phyloP scores from a whole-genome alignment of 2,329 filamentous ascomycete genomes.

The Diaporthe vexans region DNA sequence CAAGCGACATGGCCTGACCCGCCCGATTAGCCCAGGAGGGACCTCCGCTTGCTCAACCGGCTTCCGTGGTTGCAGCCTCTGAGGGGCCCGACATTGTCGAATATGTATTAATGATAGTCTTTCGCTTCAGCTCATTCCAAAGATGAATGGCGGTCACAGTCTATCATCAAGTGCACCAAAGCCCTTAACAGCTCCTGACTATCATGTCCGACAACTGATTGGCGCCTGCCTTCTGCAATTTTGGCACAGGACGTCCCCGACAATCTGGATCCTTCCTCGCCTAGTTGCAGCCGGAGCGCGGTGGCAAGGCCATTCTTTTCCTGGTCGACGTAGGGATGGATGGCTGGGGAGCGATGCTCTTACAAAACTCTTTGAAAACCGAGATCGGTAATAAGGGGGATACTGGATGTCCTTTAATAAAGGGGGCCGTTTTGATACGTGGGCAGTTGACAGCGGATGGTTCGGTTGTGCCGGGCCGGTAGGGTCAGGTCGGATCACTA shows the following conservation, averaged over 20 bases:
- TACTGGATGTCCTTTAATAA: background rate
- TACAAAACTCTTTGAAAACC: conserved; percentile 37
- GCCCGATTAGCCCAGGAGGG: background rate
- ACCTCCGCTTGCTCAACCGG: conserved; percentile 8
- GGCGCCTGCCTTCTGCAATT: conserved; percentile 25
- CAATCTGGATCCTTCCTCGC: conserved; percentile 13
- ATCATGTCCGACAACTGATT: background rate
- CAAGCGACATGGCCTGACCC: conserved; percentile 17
- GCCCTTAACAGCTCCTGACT: conserved; percentile 29
- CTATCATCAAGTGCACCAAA: conserved; percentile 4
- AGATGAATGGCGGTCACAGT: conserved; percentile 20
- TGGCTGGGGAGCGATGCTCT: conserved; percentile 22
- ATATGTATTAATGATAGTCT: conserved; percentile 40
- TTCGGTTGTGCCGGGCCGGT: conserved; percentile 34
- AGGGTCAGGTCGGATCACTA: conserved; percentile 30
- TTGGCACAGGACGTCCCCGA: conserved; percentile 21
- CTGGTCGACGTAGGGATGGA: conserved; percentile 34
- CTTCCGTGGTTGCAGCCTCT: conserved; percentile 12
- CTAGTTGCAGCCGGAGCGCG: conserved; percentile 9
- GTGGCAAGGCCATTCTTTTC: conserved; percentile 6
- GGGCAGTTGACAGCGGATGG: conserved; percentile 30
- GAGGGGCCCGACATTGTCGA: conserved; percentile 33
- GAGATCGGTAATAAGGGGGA: conserved; percentile 36
- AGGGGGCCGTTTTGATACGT: conserved; percentile 24
- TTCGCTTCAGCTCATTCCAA: conserved; percentile 33